Conservation (phyloP, 257 asterid genomes). For the Fraxinus pennsylvanica region DNA sequence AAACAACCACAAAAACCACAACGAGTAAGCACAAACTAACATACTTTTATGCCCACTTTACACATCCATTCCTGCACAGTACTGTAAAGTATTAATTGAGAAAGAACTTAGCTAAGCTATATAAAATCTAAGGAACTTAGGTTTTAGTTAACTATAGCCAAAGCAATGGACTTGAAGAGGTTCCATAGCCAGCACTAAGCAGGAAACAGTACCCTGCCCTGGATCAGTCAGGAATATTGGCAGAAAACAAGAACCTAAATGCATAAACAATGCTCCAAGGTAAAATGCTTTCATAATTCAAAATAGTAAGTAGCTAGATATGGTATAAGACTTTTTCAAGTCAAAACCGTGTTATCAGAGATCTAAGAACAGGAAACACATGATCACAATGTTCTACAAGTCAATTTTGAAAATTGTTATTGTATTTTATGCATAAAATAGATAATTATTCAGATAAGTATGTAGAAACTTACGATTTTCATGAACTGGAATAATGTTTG, state of each 20-base stretch:
- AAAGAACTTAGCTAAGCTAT: constrained; percentile 11
- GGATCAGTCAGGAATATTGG: neutral
- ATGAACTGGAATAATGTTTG: constrained; percentile 67
- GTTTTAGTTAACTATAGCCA: neutral
- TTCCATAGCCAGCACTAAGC: neutral
- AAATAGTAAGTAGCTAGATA: neutral
- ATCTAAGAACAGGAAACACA: neutral
- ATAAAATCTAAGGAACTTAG: neutral
- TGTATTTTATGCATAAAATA: constrained; percentile 16
- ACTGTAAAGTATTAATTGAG: neutral
- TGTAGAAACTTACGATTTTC: constrained; percentile 63
- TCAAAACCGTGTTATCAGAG: constrained; percentile 2
- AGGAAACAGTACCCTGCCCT: neutral
- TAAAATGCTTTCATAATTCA: neutral
- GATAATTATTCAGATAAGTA: constrained; percentile 2
- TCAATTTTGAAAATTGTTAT: neutral
- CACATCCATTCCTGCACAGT: constrained; percentile 14
- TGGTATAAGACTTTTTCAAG: constrained; percentile 3
- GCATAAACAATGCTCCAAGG: neutral
- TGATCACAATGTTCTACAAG: neutral
- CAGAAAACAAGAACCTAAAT: neutral
- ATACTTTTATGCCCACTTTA: constrained; percentile 4
- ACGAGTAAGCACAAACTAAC: neutral
- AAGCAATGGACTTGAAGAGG: neutral
- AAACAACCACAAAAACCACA: neutral